A percentile compares a stretch with the other conserved stretches of the same genome.
Conservation (phyloP, 345 rosid genomes). For the Brassica incana region DNA sequence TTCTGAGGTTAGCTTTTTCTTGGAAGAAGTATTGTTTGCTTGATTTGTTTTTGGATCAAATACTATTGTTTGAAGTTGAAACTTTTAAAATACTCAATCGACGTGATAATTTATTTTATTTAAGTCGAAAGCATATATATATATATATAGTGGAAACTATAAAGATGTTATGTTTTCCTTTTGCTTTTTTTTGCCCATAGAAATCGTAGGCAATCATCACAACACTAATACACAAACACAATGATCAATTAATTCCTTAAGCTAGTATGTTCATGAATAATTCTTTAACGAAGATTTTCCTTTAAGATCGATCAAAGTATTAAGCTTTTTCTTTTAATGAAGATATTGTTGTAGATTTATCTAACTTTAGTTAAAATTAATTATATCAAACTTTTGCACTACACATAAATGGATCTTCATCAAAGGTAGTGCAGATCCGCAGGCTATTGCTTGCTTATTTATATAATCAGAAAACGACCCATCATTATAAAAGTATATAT, state of each 20-base stretch:
- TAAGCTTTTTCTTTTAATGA: slow-evolving; percentile 29
- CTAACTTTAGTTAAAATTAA: slow-evolving; percentile 30
- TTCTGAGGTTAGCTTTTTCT: not conserved
- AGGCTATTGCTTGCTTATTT: slow-evolving; percentile 21
- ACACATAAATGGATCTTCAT: slow-evolving; percentile 36
- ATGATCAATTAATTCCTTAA: slow-evolving; percentile 7
- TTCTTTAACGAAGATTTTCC: slow-evolving; percentile 29
- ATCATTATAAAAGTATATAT: slow-evolving; percentile 3
- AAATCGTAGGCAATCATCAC: slow-evolving; percentile 32
- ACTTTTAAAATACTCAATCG: slow-evolving; percentile 9
- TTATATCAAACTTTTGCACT: slow-evolving; percentile 37
- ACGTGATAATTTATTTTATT: slow-evolving; percentile 27
- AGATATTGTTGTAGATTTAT: slow-evolving; percentile 34
- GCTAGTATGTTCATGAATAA: slow-evolving; percentile 18
- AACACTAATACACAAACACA: slow-evolving; percentile 12
- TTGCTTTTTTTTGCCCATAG: slow-evolving; percentile 23
- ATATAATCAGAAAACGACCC: slow-evolving; percentile 31
- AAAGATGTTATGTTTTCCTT: slow-evolving; percentile 12
- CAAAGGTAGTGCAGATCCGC: slow-evolving; percentile 43
- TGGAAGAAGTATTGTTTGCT: not conserved
- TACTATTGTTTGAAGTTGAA: not conserved
- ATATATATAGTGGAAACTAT: not conserved
- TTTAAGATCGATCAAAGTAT: slow-evolving; percentile 24
- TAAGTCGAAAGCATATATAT: not conserved
- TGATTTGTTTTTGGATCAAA: slow-evolving; percentile 4